Evolutionary conservation across 345 rosid genomes (phyloP).

Genomic region (Populus tremula): DNA sequence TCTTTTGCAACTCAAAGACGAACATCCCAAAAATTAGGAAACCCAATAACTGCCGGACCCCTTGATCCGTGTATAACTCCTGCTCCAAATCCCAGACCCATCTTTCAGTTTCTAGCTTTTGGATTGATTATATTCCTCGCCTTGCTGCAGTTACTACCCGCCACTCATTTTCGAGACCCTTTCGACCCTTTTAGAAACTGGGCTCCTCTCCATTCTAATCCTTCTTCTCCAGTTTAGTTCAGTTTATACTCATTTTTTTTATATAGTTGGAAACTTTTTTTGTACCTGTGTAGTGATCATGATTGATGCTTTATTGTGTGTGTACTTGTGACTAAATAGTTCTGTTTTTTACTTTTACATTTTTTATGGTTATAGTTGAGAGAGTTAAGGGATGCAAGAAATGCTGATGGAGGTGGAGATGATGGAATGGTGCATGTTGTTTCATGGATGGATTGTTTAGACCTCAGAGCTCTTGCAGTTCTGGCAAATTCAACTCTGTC

Average conservation of each 20-base stretch:
- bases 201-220: conserved; percentile 23
- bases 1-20: conserved; percentile 16
- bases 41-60: background rate
- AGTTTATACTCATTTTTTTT: background rate
- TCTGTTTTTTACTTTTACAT: background rate
- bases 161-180: conserved; percentile 44
- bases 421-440: conserved; percentile 40
- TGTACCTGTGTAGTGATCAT: background rate
- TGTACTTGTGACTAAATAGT: background rate
- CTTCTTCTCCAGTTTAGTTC: conserved; percentile 20
- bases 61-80: background rate
- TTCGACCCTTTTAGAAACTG: conserved; percentile 37
- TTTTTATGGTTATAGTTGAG: conserved; percentile 1
- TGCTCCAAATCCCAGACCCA: conserved; percentile 23
- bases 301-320: background rate
- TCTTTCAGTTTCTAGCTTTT: conserved; percentile 26
- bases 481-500: conserved; percentile 45
- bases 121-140: conserved; percentile 26
- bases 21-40: conserved; percentile 7
- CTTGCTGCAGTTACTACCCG: conserved; percentile 40
- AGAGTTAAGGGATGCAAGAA: conserved; percentile 3
- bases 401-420: conserved; percentile 13
- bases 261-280: background rate
- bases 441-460: conserved; percentile 48
- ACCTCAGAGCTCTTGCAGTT: conserved; percentile 43